A percentile compares a stretch with the other conserved stretches of the same genome.
Conservation (phyloP, 2,329 filamentous ascomycete species). For the Colletotrichum falcatum region DNA sequence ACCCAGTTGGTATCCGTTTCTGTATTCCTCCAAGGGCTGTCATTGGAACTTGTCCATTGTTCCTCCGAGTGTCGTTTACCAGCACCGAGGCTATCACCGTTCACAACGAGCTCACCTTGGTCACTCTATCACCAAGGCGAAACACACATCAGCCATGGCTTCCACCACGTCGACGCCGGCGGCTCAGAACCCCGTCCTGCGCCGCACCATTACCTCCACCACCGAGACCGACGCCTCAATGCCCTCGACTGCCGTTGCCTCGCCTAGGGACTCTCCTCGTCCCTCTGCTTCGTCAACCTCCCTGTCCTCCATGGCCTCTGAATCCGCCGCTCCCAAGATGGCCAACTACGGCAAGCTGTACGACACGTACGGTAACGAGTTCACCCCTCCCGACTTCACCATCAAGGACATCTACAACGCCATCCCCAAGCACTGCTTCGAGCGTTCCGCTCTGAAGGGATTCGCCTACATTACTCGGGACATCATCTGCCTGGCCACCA, state of each 20-base stretch:
- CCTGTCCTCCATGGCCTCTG: slow-evolving; percentile 86
- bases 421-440: slow-evolving; percentile 97
- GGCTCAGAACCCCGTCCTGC: slow-evolving; percentile 58
- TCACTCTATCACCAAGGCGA: slow-evolving; percentile 8
- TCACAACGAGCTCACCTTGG: slow-evolving; percentile 4
- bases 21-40: slow-evolving; percentile 28
- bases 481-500: slow-evolving; percentile 75
- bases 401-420: slow-evolving; percentile 98
- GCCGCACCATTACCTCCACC: slow-evolving; percentile 59
- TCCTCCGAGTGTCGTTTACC: slow-evolving; percentile 26
- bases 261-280: slow-evolving; percentile 70
- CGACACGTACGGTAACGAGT: slow-evolving; percentile 95
- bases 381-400: slow-evolving; percentile 93
- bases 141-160: slow-evolving; percentile 56
- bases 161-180: slow-evolving; percentile 57
- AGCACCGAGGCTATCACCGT: slow-evolving; percentile 12
- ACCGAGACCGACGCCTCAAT: slow-evolving; percentile 60
- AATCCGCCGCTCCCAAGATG: slow-evolving; percentile 64
- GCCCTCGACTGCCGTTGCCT: slow-evolving; percentile 68
- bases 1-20: slow-evolving; percentile 28
- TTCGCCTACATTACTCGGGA: slow-evolving; percentile 89
- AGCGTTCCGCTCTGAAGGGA: slow-evolving; percentile 82
- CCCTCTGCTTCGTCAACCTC: slow-evolving; percentile 86
- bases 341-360: slow-evolving; percentile 73
- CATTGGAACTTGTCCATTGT: slow-evolving; percentile 37